phyloP scores from a whole-genome alignment of 176 grass and related monocot species.

The Avena atlantica region DNA sequence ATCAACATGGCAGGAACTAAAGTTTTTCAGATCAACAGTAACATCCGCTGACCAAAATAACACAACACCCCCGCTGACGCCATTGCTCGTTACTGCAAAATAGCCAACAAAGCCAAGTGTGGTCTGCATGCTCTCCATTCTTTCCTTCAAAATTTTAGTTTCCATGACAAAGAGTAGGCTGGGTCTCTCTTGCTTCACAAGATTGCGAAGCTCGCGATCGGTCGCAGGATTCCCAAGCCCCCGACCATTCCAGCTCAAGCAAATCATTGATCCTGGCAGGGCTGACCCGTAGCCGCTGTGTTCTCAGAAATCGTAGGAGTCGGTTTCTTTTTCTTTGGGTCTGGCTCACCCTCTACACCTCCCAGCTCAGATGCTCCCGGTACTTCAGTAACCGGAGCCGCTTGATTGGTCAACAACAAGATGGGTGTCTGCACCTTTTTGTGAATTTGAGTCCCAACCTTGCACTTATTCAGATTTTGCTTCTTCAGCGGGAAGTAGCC shows the following conservation, averaged over 20 bases:
- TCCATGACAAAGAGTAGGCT: background rate
- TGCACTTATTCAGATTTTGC: too few species aligned
- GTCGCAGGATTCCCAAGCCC: background rate
- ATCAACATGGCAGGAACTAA: background rate
- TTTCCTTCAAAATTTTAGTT: background rate
- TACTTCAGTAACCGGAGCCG: too few species aligned
- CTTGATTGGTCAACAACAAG: too few species aligned
- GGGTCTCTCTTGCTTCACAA: background rate
- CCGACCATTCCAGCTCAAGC: background rate
- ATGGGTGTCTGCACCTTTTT: too few species aligned
- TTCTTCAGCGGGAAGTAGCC: too few species aligned
- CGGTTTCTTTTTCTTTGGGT: background rate
- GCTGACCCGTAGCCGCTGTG: too few species aligned
- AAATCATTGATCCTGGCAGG: background rate
- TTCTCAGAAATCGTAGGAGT: too few species aligned
- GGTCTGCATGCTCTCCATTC: background rate
- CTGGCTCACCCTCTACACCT: background rate
- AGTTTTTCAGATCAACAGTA: background rate
- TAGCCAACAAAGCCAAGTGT: background rate
- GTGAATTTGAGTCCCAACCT: too few species aligned
- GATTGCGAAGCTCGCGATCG: background rate
- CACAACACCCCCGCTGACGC: background rate
- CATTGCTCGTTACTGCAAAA: background rate
- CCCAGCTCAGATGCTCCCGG: too few species aligned
- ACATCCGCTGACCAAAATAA: background rate